Conservation (phyloP, 169 alveolate genomes). For the Plasmodium sp. region DNA sequence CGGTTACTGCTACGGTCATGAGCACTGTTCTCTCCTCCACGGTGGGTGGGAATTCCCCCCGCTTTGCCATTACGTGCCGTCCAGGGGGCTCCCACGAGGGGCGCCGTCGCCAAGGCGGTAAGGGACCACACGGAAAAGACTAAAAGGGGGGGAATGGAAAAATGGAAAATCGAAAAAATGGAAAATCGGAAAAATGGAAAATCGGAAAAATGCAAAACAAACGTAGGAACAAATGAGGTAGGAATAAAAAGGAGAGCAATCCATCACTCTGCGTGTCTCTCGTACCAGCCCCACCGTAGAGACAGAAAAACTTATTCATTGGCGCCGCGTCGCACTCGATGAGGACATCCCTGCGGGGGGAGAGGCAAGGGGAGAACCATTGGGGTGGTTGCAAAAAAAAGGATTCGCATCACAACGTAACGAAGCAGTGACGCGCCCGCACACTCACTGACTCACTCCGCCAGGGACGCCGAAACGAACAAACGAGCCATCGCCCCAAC, state of each 20-base stretch:
- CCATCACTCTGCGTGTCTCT: background rate
- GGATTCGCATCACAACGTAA: background rate
- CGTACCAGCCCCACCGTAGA: constrained; percentile 19
- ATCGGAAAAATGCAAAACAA: background rate
- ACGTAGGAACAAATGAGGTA: background rate
- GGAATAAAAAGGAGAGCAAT: background rate
- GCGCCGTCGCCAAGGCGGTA: background rate
- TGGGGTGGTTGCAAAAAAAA: background rate
- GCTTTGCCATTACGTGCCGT: background rate
- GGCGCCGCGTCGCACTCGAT: constrained; percentile 46
- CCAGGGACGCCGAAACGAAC: background rate
- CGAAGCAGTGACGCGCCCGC: background rate
- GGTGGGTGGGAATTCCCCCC: background rate
- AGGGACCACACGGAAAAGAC: constrained; percentile 30
- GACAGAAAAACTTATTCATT: constrained; percentile 20
- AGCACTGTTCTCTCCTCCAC: background rate
- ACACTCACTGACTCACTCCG: background rate
- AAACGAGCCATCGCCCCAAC: background rate
- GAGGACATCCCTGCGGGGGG: constrained; percentile 11
- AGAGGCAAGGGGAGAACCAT: background rate
- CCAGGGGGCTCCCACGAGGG: constrained; percentile 7
- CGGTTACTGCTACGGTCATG: background rate
- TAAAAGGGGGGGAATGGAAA: background rate
- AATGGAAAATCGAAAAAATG: background rate
- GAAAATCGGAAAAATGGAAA: background rate